Conservation (phyloP, 306 rosid species). For the Macrotyloma uniflorum region DNA sequence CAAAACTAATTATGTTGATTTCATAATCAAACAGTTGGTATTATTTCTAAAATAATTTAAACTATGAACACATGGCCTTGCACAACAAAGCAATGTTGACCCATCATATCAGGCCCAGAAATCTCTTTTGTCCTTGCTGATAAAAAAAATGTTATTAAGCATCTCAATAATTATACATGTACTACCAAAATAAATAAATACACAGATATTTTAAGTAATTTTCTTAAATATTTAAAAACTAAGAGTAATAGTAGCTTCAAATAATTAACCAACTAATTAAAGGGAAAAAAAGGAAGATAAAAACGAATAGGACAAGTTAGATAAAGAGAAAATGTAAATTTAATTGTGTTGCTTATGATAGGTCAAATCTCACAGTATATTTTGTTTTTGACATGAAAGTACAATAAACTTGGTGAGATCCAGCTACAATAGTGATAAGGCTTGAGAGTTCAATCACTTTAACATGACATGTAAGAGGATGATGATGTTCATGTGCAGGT, state of each 20-base stretch:
- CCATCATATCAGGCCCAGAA: constrained; percentile 37
- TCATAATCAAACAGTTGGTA: constrained; percentile 43
- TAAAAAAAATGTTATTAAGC: not conserved
- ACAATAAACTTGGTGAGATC: constrained; percentile 15
- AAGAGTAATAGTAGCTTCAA: too few relatives aligned
- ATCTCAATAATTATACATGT: not conserved
- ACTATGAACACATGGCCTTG: constrained; percentile 34
- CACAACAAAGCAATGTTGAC: constrained; percentile 40
- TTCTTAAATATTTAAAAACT: not conserved
- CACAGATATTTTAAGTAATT: not conserved
- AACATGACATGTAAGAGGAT: constrained; percentile 31
- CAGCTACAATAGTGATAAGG: constrained; percentile 30
- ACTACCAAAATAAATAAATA: not conserved
- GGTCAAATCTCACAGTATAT: not conserved
- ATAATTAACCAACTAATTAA: too few relatives aligned
- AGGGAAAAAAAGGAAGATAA: not conserved
- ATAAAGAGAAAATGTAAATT: not conserved
- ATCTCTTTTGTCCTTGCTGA: not conserved
- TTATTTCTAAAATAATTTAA: constrained; percentile 40
- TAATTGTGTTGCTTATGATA: not conserved
- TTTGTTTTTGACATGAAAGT: constrained; percentile 22
- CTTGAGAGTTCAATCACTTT: constrained; percentile 32
- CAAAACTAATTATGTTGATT: constrained; percentile 41
- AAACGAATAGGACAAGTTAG: not conserved
- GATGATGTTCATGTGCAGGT: constrained; percentile 37